These are phyloP conservation scores for Gossypium rotundifolium DNA, from an alignment of 345 rosid genomes.

Conservation along the genomic window DNA sequence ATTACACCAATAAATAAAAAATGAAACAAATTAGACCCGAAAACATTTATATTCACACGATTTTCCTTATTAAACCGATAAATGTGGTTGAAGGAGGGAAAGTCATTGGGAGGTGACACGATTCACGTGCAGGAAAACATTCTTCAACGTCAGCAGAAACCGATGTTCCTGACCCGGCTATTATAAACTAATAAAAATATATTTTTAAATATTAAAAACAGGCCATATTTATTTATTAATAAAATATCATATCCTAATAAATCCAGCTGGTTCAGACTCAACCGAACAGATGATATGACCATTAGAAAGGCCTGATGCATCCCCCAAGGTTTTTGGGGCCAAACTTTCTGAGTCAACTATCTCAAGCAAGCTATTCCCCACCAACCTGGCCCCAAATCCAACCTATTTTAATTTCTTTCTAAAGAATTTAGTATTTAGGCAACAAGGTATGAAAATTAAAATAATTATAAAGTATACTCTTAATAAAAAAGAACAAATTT, in stretches of 20 bases:
- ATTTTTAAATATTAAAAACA: too few species aligned
- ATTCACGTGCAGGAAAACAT: conserved; percentile 4
- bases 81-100: not conserved
- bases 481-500: too few species aligned
- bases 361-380: not conserved
- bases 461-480: too few species aligned
- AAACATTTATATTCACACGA: too few species aligned
- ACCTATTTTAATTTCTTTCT: too few species aligned
- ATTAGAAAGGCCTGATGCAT: not conserved
- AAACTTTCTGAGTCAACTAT: not conserved
- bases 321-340: not conserved
- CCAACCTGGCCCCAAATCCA: not conserved
- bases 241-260: not conserved
- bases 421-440: too few species aligned
- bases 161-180: not conserved
- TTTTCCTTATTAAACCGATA: not conserved
- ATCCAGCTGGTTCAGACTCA: not conserved
- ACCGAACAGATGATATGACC: not conserved
- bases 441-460: too few species aligned
- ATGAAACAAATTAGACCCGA: too few species aligned
- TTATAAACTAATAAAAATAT: too few species aligned
- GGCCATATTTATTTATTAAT: too few species aligned
- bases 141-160: not conserved
- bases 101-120: not conserved
- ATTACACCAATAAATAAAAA: too few species aligned